Evolutionary conservation across 1,284 basidiomycete species (phyloP), one percentile per base, ranked within the genome.

Genomic region (Boletus semigastroideus): DNA sequence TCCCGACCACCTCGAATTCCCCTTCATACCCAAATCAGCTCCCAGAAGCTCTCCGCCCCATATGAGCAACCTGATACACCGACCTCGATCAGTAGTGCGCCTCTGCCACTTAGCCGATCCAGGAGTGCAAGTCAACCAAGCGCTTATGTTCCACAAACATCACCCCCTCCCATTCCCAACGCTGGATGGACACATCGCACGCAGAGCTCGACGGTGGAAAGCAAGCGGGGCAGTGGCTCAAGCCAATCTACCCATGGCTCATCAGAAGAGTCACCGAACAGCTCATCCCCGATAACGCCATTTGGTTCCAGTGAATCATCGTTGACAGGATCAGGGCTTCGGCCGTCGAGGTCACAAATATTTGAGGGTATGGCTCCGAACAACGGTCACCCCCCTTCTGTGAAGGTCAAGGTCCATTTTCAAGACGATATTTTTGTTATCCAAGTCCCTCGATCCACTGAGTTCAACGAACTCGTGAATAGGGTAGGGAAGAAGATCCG

Each of bases 401-500:
- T 94, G 37, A 90, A 92, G 69, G 85, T 94, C 63, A 93, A 93
- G 70, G 90, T 96, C 49, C 86, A 88, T 69, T 94, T 87, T 75
- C 83, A 88, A 62, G 87, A 93, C 60, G 94, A 97, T 66, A 86
- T 93, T 48, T 97, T 95, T 67, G 87, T 94, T 56, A 91, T 98
- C 54, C 91, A 94, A 67, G 90, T 96, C 12, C 80, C 92, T 34
- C 78, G 86, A 37, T 72, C 77, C 52, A 90, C 90, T 19, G 81
- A 89, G 62, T 96, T 88, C 68, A 75, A 75, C 51, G 89, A 93
- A 34, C 77, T 99, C 43, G 85, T 94, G 53, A 90, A 94, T 65
- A 90, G 90, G 68, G 92, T 98, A 4, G 85, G 90, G 28, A 87
- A 88, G 74, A 98, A 98, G 80, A 92, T 98, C 59, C 81, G 91